These are phyloP conservation scores for Drechslerella stenobrocha DNA, from an alignment of 2,329 filamentous ascomycete species.

Conservation along the genomic window DNA sequence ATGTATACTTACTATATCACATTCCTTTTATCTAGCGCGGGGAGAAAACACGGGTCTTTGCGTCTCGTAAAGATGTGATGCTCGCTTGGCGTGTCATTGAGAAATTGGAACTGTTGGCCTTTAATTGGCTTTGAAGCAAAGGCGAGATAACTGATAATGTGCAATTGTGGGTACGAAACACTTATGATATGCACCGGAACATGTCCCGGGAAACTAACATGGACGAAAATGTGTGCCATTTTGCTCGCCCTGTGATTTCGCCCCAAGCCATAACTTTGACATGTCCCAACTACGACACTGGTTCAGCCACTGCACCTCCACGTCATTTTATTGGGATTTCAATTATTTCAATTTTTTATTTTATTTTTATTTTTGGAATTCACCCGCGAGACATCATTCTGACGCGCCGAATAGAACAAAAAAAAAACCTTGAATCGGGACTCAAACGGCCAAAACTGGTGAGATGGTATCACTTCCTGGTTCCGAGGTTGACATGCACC, in stretches of 20 bases:
- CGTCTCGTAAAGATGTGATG: constrained; percentile 22
- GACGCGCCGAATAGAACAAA: constrained; percentile 25
- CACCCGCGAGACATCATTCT: constrained; percentile 30
- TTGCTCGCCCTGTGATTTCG: constrained; percentile 11
- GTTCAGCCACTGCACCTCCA: constrained; percentile 10
- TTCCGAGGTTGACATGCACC: constrained; percentile 55
- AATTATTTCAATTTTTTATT: background rate
- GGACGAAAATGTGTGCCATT: too few relatives aligned
- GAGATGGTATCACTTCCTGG: constrained; percentile 14
- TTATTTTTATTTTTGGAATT: too few relatives aligned
- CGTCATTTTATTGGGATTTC: constrained; percentile 1
- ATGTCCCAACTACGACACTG: constrained; percentile 1
- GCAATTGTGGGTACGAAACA: constrained; percentile 30
- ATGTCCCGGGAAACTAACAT: constrained; percentile 19
- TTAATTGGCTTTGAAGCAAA: constrained; percentile 38
- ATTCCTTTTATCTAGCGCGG: constrained; percentile 17
- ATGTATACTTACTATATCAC: constrained; percentile 25
- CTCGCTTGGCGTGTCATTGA: constrained; percentile 40
- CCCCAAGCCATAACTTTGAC: constrained; percentile 15
- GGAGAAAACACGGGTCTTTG: constrained; percentile 13
- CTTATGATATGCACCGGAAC: constrained; percentile 30
- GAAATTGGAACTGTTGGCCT: constrained; percentile 38
- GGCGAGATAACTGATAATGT: constrained; percentile 33
- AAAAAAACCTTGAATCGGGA: constrained; percentile 32
- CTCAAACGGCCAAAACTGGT: background rate